Base-by-base conservation (phyloP, 2,329 filamentous ascomycete genomes). In the Xylariaceae sp. region DNA sequence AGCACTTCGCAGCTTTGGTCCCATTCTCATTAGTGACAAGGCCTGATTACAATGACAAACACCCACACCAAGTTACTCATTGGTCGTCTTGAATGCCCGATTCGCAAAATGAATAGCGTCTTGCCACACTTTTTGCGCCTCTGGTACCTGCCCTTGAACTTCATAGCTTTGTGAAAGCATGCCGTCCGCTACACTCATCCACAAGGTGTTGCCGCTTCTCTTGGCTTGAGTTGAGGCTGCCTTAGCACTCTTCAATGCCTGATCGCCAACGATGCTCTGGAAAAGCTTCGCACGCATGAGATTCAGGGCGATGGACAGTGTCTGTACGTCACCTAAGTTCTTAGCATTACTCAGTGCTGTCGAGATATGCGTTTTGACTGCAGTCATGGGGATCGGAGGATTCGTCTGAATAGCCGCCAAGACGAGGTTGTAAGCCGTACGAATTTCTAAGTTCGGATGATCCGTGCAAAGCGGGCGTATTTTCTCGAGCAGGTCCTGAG, bases 211-310 rank as follows among this genome's bases (percentile, higher is more conserved):
- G 18, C 87, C 86, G 61, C 85, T 88, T 67, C 83, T 83, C 59
- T 82, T 81, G 4, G 88, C 87, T 74, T 89, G 86, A 35, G 81
- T 81, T 20, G 81, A 80, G 20, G 85, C 87, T 0, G 89, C 88
- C 59, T 82, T 81, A 4, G 88, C 87, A 66, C 87, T 89, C 73
- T 92, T 92, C 54, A 90, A 79, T 0, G 88, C 87, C 70, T 92
- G 89, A 53, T 89, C 87, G 43, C 91, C 91, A 3, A 95, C 84
- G 11, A 92, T 87, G 54, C 88, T 88, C 39, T 87, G 86, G 71
- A 92, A 97, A 65, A 96, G 88, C 45, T 86, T 83, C 66, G 82
- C 85, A 46, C 89, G 88, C 88, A 97, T 95, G 60, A 94, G 86
- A 62, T 86, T 92, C 54, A 97, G 82, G 5, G 88, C 86, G 59